phyloP scores from a whole-genome alignment of 148 eudicot species.

The Spergularia bocconei region DNA sequence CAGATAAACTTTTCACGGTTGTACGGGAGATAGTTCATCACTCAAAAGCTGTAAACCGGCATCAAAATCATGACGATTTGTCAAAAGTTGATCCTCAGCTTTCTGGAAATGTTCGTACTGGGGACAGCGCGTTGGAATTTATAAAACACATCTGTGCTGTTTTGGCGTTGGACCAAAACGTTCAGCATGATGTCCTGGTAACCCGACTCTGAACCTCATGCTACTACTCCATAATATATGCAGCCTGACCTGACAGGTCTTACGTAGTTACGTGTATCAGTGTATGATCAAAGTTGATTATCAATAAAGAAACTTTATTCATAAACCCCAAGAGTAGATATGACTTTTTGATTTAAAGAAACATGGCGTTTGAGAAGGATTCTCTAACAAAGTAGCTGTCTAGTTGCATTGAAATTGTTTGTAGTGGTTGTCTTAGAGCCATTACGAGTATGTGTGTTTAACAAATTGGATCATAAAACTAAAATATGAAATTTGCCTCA shows the following conservation, averaged over 20 bases:
- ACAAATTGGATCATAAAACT: not conserved
- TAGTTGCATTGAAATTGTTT: slow-evolving; percentile 2
- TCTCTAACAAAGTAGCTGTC: not conserved
- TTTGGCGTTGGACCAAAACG: slow-evolving; percentile 82
- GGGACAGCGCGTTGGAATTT: slow-evolving; percentile 76
- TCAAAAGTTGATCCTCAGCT: slow-evolving; percentile 35
- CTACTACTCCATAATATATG: not conserved
- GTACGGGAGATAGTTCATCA: slow-evolving; percentile 64
- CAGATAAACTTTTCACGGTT: slow-evolving; percentile 61
- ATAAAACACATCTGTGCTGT: slow-evolving; percentile 89
- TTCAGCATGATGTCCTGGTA: slow-evolving; percentile 95
- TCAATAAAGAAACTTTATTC: too few species aligned
- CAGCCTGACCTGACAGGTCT: not conserved
- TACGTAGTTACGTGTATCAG: not conserved
- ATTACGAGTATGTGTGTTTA: not conserved
- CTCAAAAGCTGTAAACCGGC: slow-evolving; percentile 46
- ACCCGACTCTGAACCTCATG: slow-evolving; percentile 1
- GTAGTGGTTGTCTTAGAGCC: too few species aligned
- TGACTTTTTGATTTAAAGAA: too few species aligned
- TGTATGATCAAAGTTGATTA: not conserved
- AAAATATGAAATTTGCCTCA: not conserved
- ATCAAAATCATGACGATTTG: slow-evolving; percentile 34
- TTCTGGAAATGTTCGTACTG: slow-evolving; percentile 32
- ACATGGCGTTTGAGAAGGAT: too few species aligned
- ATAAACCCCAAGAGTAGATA: too few species aligned